A percentile compares a stretch with the other conserved stretches of the same genome.
phyloP scores from a whole-genome alignment of 352 stramenopile species.

The Phytophthora quininea region DNA sequence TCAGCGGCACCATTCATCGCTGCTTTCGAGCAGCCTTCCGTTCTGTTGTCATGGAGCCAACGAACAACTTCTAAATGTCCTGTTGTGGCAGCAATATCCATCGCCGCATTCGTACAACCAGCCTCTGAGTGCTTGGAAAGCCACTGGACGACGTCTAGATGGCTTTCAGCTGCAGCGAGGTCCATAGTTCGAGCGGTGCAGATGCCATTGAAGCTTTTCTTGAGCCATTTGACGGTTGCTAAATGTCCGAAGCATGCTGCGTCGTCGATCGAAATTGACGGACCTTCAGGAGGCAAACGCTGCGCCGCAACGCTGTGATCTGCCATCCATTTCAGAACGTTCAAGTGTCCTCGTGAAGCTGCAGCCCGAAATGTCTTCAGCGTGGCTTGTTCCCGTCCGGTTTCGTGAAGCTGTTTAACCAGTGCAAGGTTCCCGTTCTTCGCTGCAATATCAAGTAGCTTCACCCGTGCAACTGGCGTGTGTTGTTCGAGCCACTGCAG shows the following conservation, averaged over 20 bases:
- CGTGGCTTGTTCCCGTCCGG: constrained; percentile 11
- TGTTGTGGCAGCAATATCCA: constrained; percentile 10
- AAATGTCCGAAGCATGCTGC: constrained; percentile 13
- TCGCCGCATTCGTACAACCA: constrained; percentile 11
- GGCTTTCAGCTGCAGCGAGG: constrained; percentile 4
- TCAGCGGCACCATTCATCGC: constrained; percentile 13
- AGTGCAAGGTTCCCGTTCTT: constrained; percentile 9
- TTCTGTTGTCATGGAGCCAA: constrained; percentile 8
- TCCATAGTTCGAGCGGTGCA: constrained; percentile 6
- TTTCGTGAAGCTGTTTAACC: constrained; percentile 16
- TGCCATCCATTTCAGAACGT: constrained; percentile 21
- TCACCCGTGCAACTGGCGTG: constrained; percentile 3
- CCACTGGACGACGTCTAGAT: constrained; percentile 18
- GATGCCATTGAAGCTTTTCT: constrained; percentile 6
- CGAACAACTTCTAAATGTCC: constrained; percentile 5
- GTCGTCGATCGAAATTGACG: constrained; percentile 13
- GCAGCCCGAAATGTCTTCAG: constrained; percentile 11
- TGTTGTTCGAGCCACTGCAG: constrained; percentile 15
- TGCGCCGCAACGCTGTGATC: constrained; percentile 3
- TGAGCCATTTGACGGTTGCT: constrained; percentile 20
- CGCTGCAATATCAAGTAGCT: constrained; percentile 12
- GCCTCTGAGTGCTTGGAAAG: constrained; percentile 7
- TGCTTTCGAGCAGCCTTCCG: constrained; percentile 1
- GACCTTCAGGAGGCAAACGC: not conserved
- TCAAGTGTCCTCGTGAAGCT: constrained; percentile 11